Evolutionary conservation across 768 basidiomycete genomes (phyloP), one percentile per base, ranked within the genome.

Genomic region (Lentinula guzmanii): DNA sequence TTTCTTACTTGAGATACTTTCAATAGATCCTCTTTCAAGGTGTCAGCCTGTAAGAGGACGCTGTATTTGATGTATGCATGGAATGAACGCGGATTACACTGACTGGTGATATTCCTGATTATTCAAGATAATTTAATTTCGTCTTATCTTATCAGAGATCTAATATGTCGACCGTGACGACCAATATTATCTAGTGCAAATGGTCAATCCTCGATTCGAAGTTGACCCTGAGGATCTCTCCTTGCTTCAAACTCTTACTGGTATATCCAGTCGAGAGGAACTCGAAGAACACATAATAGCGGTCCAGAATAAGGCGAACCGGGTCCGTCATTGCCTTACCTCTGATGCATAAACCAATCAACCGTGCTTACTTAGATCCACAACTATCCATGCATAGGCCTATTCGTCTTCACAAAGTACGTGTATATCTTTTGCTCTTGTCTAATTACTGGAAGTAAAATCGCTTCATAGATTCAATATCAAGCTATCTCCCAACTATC

Each of bases 361-460:
- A 21, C 28, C 4, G 5, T n/a, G 8, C 37, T n/a, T n/a, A n/a
- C 13, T 35, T 21, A 60, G 51, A 52, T 60, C 16, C 21, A 42
- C 34, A 33, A 41, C 28, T 60, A 52, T 16, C 51, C 51, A 9
- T 60, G 59, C 52, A 57, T 64, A 41, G 45, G 33, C 45, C 9
- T 46, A 7, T 51, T 58, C 73, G 74, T 63, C 75, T 35, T 71
- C 67, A 63, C 67, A 66, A 42, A 77, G 78, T 64, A 69, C 71
- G 34, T 77, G 75, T 61, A 77, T 77, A n/a, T 57, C 54, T 7
- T 77, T 76, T 57, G 52, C 61, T 50, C 18, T 16, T 31, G 4
- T 48, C 31, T 21, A 39, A 39, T 8, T 8, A 48, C 46, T 59
- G 6, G 13, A 24, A 18, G 11, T 28, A 21, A 58, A 11, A 28